These are phyloP conservation scores for Pythium chondricola DNA, from an alignment of 352 stramenopile genomes.

Conservation along the genomic window DNA sequence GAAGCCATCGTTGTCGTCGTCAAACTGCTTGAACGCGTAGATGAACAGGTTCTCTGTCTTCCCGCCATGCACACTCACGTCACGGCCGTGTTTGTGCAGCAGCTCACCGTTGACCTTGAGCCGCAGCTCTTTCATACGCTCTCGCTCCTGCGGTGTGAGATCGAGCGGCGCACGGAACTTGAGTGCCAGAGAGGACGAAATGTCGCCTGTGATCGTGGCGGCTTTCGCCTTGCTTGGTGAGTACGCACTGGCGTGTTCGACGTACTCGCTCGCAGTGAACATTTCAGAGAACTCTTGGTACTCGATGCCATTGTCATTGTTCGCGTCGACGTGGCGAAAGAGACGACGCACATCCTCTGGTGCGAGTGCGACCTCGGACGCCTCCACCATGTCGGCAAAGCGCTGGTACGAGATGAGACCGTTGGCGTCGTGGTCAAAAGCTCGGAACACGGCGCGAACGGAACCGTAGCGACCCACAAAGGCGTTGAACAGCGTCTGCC, in stretches of 20 bases:
- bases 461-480: slow-evolving; percentile 75
- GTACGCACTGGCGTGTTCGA: slow-evolving; percentile 26
- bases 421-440: slow-evolving; percentile 59
- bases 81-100: slow-evolving; percentile 39
- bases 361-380: slow-evolving; percentile 46
- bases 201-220: slow-evolving; percentile 23
- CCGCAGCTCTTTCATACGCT: slow-evolving; percentile 61
- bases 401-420: slow-evolving; percentile 71
- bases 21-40: slow-evolving; percentile 77
- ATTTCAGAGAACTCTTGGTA: slow-evolving; percentile 73
- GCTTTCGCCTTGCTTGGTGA: slow-evolving; percentile 22
- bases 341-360: slow-evolving; percentile 34
- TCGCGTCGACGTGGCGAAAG: slow-evolving; percentile 52
- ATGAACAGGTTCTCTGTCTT: slow-evolving; percentile 63
- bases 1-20: slow-evolving; percentile 65
- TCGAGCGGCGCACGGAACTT: slow-evolving; percentile 66
- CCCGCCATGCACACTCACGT: slow-evolving; percentile 50
- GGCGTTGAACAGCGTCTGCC: slow-evolving; percentile 48
- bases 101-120: slow-evolving; percentile 54
- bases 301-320: slow-evolving; percentile 67
- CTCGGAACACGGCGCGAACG: slow-evolving; percentile 67
- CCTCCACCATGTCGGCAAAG: slow-evolving; percentile 68
- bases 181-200: slow-evolving; percentile 47
- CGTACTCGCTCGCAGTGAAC: slow-evolving; percentile 37
- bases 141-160: slow-evolving; percentile 46